Evolutionary conservation across 345 rosid species (phyloP), one percentile per base, ranked within the genome.

Genomic region (Murraya paniculata): DNA sequence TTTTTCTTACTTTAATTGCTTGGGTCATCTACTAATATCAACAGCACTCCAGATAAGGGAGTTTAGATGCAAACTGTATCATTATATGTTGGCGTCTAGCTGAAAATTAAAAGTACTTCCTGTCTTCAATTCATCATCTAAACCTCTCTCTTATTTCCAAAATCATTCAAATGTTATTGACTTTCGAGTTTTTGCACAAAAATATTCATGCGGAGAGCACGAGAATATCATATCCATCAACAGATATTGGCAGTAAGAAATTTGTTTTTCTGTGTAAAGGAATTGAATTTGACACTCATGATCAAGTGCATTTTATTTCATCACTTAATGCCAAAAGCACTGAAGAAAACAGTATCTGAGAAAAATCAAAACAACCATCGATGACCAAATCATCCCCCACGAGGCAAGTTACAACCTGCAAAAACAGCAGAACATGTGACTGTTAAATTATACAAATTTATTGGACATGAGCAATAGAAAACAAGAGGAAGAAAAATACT

Each of bases 351-450:
- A 55, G 78, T 61, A 81, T 81, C 19, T 7, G 16, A 5, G 13
- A 73, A 82, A 77, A 57, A 36, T 25, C 45, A 67, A 74, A 56
- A 68, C 81, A 79, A 75, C 65, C 35, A 53, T 38, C 59, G 21
- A 11, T 59, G 73, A 62, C 66, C 57, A 70, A 75, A 72, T 72
- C 77, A 71, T 50, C 48, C 53, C 77, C 58, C 62, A 31, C 6
- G 38, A 77, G 68, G 56, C n/a, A 19, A 33, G 19, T 75, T 59
- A 27, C 75, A 36, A 64, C 85, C 87, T 84, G 87, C 72, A 73
- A 64, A 77, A 18, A 56, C 57, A 7, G 58, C 16, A 45, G 64
- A 70, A 2, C 2, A 30, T 6, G 11, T 60, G 61, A 76, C 55
- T 65, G 56, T 66, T 36, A 66, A 66, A 33, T 35, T n/a, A 18